Evolutionary conservation across 1,284 basidiomycete genomes (phyloP), one percentile per base, ranked within the genome.

Genomic region (Cutaneotrichosporon sp.): DNA sequence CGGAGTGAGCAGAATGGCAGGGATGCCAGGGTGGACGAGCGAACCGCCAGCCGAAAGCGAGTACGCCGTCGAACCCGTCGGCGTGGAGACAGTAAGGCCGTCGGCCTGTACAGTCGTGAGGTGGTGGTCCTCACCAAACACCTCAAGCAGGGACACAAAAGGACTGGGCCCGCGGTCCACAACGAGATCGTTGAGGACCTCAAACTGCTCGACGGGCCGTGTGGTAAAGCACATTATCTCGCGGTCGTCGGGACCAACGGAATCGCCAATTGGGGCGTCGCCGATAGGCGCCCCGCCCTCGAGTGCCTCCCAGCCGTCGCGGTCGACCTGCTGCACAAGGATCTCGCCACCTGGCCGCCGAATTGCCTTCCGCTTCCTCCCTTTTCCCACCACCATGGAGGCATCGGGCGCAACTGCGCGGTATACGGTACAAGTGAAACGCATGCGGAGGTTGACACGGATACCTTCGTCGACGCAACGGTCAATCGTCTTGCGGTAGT

Each of bases 121-220:
- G 77, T 98, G 96, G 72, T 97, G 90, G 64, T 99, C 94, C 68
- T 99, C 96, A 91, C 94, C 94, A 67, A 98, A 99, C 14, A 99
- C 80, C 75, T 99, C 96, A 54, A 99, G 78, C 66, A 93, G 79
- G 66, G 89, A 93, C 69, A 99, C 93, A 74, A 93, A 99, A 4
- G 96, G 96, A 72, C 91, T 97, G 20, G 96, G 96, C 10, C 96
- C 96, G 51, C 96, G 83, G 72, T 99, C 96, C 33, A 99, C 93
- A 15, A 98, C 96, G 26, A 99, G 80, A 73, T 99, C 96, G 65
- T 99, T 99, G 59, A 99, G 76, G 21, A 99, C 91, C 76, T 99
- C 94, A 66, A 99, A 98, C 55, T 88, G 91, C 77, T 98, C 96
- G 36, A 87, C 90, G 0, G 96, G 89, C 49, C 91, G 78, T 1